phyloP scores from a whole-genome alignment of 441 rosid species.

The Bruguiera hainesii region DNA sequence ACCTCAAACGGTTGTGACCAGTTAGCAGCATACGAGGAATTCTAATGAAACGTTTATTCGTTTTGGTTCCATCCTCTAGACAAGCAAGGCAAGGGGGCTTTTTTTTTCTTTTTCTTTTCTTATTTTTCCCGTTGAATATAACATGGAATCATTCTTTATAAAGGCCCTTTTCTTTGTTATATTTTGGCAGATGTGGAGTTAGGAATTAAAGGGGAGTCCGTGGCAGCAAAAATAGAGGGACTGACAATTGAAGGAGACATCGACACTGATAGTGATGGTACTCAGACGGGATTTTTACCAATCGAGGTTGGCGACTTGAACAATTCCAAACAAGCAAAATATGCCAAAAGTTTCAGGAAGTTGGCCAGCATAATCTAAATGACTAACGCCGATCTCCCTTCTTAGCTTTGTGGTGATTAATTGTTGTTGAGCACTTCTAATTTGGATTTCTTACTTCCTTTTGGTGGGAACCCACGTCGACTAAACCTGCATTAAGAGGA shows the following conservation, averaged over 20 bases:
- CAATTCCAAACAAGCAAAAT: constrained; percentile 13
- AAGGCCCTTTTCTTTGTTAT: no score
- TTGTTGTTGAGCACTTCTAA: no score
- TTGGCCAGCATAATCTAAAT: constrained; percentile 18
- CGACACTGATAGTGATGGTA: constrained; percentile 62
- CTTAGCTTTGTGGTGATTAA: no score
- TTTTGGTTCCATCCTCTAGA: no score
- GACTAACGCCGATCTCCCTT: not conserved
- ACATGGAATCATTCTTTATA: no score
- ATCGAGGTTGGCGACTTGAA: constrained; percentile 28
- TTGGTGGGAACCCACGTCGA: no score
- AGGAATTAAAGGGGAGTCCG: constrained; percentile 38
- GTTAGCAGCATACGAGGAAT: no score
- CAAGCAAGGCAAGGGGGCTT: no score
- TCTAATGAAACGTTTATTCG: no score
- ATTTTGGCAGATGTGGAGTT: constrained; percentile 39
- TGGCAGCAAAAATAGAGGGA: constrained; percentile 62
- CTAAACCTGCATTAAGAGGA: no score
- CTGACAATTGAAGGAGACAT: constrained; percentile 68
- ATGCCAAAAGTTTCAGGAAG: constrained; percentile 33
- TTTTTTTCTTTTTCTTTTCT: not conserved
- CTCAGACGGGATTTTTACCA: constrained; percentile 66
- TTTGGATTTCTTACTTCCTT: no score
- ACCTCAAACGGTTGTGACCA: no score
- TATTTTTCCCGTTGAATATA: not conserved